Percentiles rank a stretch among this genome's conserved stretches.
These are phyloP conservation scores for Odontarrhena argentea DNA, from an alignment of 345 rosid species.

Conservation along the genomic window DNA sequence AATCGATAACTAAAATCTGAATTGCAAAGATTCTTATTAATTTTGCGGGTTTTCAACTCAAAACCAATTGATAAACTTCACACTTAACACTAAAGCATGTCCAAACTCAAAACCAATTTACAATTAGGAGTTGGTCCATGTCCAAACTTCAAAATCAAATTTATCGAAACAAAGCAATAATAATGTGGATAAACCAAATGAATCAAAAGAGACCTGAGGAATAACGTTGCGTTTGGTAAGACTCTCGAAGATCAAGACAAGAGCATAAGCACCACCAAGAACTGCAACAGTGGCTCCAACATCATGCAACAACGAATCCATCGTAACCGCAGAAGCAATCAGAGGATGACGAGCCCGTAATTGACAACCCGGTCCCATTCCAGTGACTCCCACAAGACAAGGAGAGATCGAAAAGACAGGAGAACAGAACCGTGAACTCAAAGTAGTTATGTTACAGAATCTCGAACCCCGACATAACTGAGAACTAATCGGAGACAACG, in stretches of 20 bases:
- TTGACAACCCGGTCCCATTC: constrained; percentile 10
- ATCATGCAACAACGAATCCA: constrained; percentile 53
- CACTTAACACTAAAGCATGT: no score
- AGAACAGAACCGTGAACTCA: constrained; percentile 29
- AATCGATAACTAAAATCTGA: no score
- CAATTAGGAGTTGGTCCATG: no score
- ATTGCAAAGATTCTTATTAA: no score
- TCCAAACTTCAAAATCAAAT: no score
- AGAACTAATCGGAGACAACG: constrained; percentile 31
- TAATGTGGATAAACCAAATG: no score
- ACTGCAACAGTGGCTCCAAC: constrained; percentile 69
- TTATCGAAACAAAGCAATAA: no score
- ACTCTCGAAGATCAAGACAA: constrained; percentile 63
- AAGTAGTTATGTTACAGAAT: constrained; percentile 1
- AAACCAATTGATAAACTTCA: no score
- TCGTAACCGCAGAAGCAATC: constrained; percentile 17
- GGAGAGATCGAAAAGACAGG: constrained; percentile 20
- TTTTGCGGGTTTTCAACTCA: no score
- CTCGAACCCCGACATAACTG: constrained; percentile 20
- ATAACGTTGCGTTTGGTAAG: constrained; percentile 66
- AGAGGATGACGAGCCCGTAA: constrained; percentile 33
- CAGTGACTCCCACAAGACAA: not conserved
- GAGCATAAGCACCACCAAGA: constrained; percentile 70
- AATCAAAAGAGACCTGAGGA: constrained; percentile 51
- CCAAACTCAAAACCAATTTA: no score